Conservation (phyloP, 176 grass and related monocot species). For the Oryza meyeriana region DNA sequence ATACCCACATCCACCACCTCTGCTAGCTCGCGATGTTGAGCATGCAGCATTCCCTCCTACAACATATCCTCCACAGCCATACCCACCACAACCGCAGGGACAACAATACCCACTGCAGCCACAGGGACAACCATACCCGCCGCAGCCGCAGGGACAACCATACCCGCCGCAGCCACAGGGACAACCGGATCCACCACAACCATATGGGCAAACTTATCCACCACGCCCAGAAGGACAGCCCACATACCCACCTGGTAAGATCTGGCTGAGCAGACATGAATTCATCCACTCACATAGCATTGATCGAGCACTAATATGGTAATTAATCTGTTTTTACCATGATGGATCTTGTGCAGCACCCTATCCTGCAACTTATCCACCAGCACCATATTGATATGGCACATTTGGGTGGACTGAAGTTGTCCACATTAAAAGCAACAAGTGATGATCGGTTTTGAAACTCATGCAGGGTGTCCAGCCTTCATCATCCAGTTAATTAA, state of each 20-base stretch:
- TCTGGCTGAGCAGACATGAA: neutral
- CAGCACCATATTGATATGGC: slow-evolving; percentile 54
- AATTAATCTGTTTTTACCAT: neutral
- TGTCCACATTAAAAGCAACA: slow-evolving; percentile 11
- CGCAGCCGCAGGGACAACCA: slow-evolving; percentile 24
- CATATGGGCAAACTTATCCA: slow-evolving; percentile 20
- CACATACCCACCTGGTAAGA: slow-evolving; percentile 65
- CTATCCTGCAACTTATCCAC: slow-evolving; percentile 62
- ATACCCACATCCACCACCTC: slow-evolving; percentile 32
- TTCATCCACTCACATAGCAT: neutral
- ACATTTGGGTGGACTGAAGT: slow-evolving; percentile 8
- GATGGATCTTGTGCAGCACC: slow-evolving; percentile 45
- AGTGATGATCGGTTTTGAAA: neutral
- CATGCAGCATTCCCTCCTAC: slow-evolving; percentile 1
- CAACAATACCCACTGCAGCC: slow-evolving; percentile 41
- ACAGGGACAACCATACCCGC: slow-evolving; percentile 27
- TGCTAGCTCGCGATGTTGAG: slow-evolving; percentile 26
- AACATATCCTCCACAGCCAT: slow-evolving; percentile 28
- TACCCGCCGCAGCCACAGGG: slow-evolving; percentile 19
- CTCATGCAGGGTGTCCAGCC: neutral
- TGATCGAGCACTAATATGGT: neutral
- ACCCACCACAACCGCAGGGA: slow-evolving; percentile 17
- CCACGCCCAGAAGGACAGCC: slow-evolving; percentile 37
- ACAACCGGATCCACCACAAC: slow-evolving; percentile 40
- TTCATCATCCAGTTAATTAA: neutral